Evolutionary conservation across 225 moss, liverwort and hornwort genomes (phyloP), one percentile per base, ranked within the genome.

Genomic region (Polytrichum formosum): DNA sequence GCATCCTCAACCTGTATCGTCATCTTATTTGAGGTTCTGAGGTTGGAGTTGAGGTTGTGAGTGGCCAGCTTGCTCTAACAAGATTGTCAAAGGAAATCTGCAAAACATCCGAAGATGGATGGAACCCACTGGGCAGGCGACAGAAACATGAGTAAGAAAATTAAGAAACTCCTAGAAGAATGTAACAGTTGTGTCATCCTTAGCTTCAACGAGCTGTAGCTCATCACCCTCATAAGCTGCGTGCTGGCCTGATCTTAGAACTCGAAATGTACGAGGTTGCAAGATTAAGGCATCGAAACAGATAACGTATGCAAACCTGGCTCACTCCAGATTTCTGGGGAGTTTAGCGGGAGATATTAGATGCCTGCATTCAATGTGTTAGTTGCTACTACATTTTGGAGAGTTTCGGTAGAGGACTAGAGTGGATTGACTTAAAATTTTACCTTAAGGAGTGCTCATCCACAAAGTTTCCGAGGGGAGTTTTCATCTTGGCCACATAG

Each of bases 401-500:
- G n/a, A 60, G 10, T 6, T 7, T 61, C 6, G 2, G 13, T 61
- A 61, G 3, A 61, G 26, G 60, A 22, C 21, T 7, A 26, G 26
- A 61, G 60, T n/a, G 60, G 21, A 61, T 4, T 7, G 21, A 22
- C n/a, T 2, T 22, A 19, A 20, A 66, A 35, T 18, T 67, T 65
- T 31, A 80, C 86, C 80, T 78, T 55, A 78, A 54, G 5, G 26
- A 54, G 73, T 83, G 83, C 69, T 83, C 54, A 29, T 86, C 86
- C 6, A 86, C 86, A 29, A 86, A 86, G 73, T 83, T 77, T 18
- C 66, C 83, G 10, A 83, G 71, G 16, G 86, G 83, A 1, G 73
- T 80, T 26, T 72, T 80, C 86, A 86, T 83, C 8, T 55, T 73
- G 22, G 83, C 69, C 7, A 86, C 68, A 62, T 86, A 86, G 5